These are phyloP conservation scores for Parafenestella ontariensis DNA, from an alignment of 2,329 filamentous ascomycete species.

Conservation along the genomic window DNA sequence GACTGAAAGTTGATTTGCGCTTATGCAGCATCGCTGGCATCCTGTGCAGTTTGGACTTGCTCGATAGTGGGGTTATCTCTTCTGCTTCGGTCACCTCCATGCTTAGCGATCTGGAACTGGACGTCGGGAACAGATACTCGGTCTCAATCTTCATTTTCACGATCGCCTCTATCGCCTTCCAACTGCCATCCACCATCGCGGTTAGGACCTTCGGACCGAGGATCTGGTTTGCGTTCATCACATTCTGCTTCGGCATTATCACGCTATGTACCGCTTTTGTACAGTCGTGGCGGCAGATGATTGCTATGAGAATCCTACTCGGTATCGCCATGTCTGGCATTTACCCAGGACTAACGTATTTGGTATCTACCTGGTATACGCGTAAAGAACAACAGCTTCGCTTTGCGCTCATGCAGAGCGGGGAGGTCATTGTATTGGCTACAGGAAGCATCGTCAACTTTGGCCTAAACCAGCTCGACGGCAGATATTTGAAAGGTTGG, in stretches of 20 bases:
- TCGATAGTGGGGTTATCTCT: slow-evolving; percentile 74
- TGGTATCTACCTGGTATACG: slow-evolving; percentile 69
- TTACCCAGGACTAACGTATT: slow-evolving; percentile 56
- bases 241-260: slow-evolving; percentile 67
- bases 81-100: slow-evolving; percentile 74
- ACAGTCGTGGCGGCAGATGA: slow-evolving; percentile 72
- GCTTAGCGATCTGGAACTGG: slow-evolving; percentile 67
- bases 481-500: slow-evolving; percentile 66
- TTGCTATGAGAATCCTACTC: slow-evolving; percentile 69
- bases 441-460: slow-evolving; percentile 73
- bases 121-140: slow-evolving; percentile 69
- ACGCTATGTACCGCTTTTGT: slow-evolving; percentile 74
- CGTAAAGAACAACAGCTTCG: slow-evolving; percentile 70
- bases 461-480: slow-evolving; percentile 69
- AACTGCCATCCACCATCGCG: slow-evolving; percentile 71
- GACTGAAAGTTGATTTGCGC: slow-evolving; percentile 70
- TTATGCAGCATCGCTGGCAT: slow-evolving; percentile 75
- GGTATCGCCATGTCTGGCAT: slow-evolving; percentile 65
- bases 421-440: slow-evolving; percentile 69
- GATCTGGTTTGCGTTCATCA: slow-evolving; percentile 67
- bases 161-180: slow-evolving; percentile 70
- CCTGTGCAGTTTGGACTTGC: slow-evolving; percentile 72
- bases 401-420: slow-evolving; percentile 69
- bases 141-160: slow-evolving; percentile 78
- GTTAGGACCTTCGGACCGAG: slow-evolving; percentile 71